Conservation (phyloP, 805 yeast species). For the Lachancea lanzarotensis region DNA sequence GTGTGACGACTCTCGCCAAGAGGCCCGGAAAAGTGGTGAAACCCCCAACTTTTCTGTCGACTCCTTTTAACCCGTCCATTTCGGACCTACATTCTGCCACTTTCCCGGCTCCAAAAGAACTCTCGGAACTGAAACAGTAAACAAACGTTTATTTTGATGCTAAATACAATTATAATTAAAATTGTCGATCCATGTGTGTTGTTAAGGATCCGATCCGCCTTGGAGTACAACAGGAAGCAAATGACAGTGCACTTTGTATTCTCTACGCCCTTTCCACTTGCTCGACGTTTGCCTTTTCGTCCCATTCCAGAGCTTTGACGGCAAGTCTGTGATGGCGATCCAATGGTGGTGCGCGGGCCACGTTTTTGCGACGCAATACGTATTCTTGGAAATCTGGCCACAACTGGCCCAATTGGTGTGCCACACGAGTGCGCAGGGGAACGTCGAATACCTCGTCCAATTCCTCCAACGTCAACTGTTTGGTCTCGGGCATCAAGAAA, state of each 20-base stretch:
- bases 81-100: too few relatives aligned
- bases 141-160: neutral
- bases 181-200: too few relatives aligned
- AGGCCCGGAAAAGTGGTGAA: too few relatives aligned
- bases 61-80: too few relatives aligned
- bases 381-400: conserved; percentile 40
- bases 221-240: too few relatives aligned
- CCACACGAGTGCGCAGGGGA: conserved; percentile 50
- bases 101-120: too few relatives aligned
- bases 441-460: conserved; percentile 64
- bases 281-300: conserved; percentile 48
- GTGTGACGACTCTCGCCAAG: too few relatives aligned
- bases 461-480: conserved; percentile 61
- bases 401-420: conserved; percentile 37
- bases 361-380: conserved; percentile 41
- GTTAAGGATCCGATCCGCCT: too few relatives aligned
- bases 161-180: too few relatives aligned
- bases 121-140: neutral
- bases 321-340: conserved; percentile 54
- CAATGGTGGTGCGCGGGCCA: conserved; percentile 48
- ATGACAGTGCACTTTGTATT: neutral
- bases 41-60: too few relatives aligned
- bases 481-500: conserved; percentile 65
- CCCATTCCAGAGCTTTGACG: conserved; percentile 56
- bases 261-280: conserved; percentile 39